Evolutionary conservation across 805 yeast species (phyloP).

Genomic region (Candida pini): DNA sequence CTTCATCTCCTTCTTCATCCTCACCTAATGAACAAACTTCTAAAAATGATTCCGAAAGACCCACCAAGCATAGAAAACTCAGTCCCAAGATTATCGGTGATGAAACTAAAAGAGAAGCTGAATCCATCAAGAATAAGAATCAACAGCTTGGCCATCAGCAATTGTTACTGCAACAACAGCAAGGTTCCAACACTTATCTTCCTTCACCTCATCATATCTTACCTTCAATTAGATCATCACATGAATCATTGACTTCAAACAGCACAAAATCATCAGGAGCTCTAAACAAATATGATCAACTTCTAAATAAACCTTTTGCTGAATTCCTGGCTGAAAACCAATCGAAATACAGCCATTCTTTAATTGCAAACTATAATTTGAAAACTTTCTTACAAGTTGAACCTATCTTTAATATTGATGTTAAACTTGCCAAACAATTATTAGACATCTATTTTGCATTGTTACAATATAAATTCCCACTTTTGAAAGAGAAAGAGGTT

Average conservation of each 20-base stretch:
- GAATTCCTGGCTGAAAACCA: constrained; percentile 15
- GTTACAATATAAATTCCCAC: constrained; percentile 52
- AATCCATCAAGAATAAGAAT: neutral
- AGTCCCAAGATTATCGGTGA: constrained; percentile 13
- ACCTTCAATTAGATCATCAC: constrained; percentile 1
- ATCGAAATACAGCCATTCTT: constrained; percentile 12
- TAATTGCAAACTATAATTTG: constrained; percentile 41
- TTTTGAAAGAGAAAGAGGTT: constrained; percentile 48
- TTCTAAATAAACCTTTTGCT: constrained; percentile 16
- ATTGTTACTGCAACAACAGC: constrained; percentile 3
- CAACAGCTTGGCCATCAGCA: neutral
- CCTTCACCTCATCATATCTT: constrained; percentile 3
- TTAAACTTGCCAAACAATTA: constrained; percentile 42
- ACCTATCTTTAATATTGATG: constrained; percentile 49
- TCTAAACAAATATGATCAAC: constrained; percentile 13
- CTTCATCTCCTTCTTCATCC: constrained; percentile 1
- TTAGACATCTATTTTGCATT: constrained; percentile 51
- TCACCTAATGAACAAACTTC: too few species aligned
- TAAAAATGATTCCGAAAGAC: constrained; percentile 9
- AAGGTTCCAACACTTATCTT: constrained; percentile 1
- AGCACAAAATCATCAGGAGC: neutral
- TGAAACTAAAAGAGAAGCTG: neutral
- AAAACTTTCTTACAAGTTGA: constrained; percentile 40
- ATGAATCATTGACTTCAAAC: neutral
- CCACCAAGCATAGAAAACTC: constrained; percentile 26